phyloP scores from a whole-genome alignment of 2,329 filamentous ascomycete species.

The Trichoderma citrinoviride region DNA sequence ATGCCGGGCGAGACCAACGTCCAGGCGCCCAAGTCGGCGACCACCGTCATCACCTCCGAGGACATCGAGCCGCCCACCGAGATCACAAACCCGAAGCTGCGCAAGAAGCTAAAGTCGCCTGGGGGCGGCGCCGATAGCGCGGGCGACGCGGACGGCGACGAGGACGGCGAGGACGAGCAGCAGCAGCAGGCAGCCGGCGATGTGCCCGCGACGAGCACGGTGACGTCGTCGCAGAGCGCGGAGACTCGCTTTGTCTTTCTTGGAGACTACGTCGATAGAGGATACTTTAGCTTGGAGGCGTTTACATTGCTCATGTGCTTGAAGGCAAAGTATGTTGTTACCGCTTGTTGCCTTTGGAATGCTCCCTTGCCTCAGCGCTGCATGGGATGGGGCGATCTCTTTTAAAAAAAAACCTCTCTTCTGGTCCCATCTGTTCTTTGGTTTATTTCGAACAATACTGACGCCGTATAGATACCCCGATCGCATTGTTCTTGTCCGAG shows the following conservation, averaged over 20 bases:
- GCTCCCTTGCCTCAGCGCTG: not conserved
- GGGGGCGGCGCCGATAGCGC: conserved; percentile 39
- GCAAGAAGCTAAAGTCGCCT: conserved; percentile 70
- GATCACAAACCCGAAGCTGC: conserved; percentile 83
- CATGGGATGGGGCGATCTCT: not conserved
- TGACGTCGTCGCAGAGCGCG: conserved; percentile 45
- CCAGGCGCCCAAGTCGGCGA: conserved; percentile 65
- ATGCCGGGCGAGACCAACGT: conserved; percentile 83
- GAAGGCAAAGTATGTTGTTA: conserved; percentile 59
- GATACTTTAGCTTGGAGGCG: conserved; percentile 96
- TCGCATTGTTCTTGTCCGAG: conserved; percentile 91
- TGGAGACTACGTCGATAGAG: conserved; percentile 96
- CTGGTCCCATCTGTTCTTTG: not conserved
- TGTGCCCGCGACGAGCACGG: conserved; percentile 25
- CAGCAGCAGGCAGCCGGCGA: conserved; percentile 21
- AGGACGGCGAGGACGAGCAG: conserved; percentile 41
- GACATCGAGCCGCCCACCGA: conserved; percentile 88
- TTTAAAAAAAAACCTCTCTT: too few species aligned
- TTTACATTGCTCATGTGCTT: conserved; percentile 96
- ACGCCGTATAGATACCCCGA: conserved; percentile 71
- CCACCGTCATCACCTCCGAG: conserved; percentile 78
- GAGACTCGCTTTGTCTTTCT: conserved; percentile 59
- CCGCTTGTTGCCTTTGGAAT: not conserved
- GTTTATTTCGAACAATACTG: conserved; percentile 18
- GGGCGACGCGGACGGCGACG: conserved; percentile 51